phyloP scores from a whole-genome alignment of 176 grass and related monocot genomes.

The Typha latifolia region DNA sequence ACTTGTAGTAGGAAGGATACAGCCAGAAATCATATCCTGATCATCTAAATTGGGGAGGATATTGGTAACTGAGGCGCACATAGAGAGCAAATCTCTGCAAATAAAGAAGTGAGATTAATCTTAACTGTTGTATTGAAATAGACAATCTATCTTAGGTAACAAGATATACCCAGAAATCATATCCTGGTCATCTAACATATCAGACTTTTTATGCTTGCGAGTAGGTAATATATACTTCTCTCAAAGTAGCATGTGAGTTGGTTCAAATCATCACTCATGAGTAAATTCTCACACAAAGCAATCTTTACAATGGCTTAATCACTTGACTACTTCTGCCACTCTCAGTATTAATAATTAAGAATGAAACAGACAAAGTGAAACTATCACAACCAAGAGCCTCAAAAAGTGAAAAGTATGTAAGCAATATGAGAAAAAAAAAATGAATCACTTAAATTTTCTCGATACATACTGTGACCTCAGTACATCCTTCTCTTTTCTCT shows the following conservation, averaged over 20 bases:
- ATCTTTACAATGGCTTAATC: too few species aligned
- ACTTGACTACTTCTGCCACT: too few species aligned
- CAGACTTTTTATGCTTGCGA: too few species aligned
- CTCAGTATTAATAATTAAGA: too few species aligned
- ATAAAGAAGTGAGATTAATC: background rate
- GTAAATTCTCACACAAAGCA: too few species aligned
- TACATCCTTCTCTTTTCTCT: conserved; percentile 54
- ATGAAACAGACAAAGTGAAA: too few species aligned
- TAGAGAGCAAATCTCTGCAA: conserved; percentile 65
- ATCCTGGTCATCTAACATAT: conserved; percentile 34
- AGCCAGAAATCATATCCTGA: conserved; percentile 53
- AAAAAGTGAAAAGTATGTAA: too few species aligned
- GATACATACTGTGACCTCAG: conserved; percentile 42
- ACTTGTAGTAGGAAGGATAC: conserved; percentile 55
- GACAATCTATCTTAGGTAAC: background rate
- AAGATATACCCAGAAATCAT: conserved; percentile 86
- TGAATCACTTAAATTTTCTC: background rate
- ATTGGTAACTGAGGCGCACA: conserved; percentile 64
- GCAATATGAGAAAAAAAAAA: background rate
- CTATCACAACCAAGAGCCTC: too few species aligned
- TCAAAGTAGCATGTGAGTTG: too few species aligned
- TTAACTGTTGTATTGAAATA: background rate
- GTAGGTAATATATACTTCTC: too few species aligned
- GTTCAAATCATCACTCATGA: too few species aligned
- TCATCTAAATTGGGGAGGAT: conserved; percentile 63